A percentile compares a stretch with the other conserved stretches of the same genome.
phyloP scores from a whole-genome alignment of 2,329 filamentous ascomycete genomes.

The Aspergillus neoniger region DNA sequence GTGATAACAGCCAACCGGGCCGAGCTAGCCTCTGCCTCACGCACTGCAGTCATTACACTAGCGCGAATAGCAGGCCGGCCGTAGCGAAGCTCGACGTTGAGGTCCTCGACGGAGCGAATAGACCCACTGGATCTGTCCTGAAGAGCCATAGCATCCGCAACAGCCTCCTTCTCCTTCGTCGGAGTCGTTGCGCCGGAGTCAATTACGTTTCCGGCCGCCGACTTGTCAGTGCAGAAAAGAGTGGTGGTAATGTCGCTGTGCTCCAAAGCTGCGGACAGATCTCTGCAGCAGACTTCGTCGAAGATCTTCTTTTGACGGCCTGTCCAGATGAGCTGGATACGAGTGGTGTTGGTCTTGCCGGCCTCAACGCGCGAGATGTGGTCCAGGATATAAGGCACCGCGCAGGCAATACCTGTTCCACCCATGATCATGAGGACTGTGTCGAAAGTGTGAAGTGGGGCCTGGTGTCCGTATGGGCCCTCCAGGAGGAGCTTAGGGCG shows the following conservation, averaged over 20 bases:
- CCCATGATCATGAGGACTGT: conserved; percentile 52
- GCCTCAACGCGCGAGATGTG: conserved; percentile 17
- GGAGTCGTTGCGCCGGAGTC: neutral
- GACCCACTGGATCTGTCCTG: neutral
- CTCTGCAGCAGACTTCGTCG: conserved; percentile 10
- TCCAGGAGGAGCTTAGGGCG: conserved; percentile 40
- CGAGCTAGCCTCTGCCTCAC: conserved; percentile 5
- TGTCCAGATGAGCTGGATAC: conserved; percentile 23
- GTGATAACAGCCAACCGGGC: conserved; percentile 40
- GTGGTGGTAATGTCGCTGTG: conserved; percentile 1
- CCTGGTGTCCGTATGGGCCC: conserved; percentile 50
- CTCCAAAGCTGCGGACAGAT: neutral
- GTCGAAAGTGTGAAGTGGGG: conserved; percentile 45
- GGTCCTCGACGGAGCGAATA: neutral
- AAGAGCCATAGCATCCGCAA: neutral
- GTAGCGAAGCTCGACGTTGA: neutral
- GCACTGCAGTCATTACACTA: conserved; percentile 2
- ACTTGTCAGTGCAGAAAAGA: conserved; percentile 2
- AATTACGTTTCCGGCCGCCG: neutral
- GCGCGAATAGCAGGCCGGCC: conserved; percentile 11
- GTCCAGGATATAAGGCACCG: conserved; percentile 29
- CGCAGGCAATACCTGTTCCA: conserved; percentile 41
- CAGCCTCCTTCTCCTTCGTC: neutral
- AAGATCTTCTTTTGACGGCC: conserved; percentile 25
- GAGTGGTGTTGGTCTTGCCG: conserved; percentile 6